Evolutionary conservation across 768 basidiomycete species (phyloP).

Genomic region (Trametes maxima): DNA sequence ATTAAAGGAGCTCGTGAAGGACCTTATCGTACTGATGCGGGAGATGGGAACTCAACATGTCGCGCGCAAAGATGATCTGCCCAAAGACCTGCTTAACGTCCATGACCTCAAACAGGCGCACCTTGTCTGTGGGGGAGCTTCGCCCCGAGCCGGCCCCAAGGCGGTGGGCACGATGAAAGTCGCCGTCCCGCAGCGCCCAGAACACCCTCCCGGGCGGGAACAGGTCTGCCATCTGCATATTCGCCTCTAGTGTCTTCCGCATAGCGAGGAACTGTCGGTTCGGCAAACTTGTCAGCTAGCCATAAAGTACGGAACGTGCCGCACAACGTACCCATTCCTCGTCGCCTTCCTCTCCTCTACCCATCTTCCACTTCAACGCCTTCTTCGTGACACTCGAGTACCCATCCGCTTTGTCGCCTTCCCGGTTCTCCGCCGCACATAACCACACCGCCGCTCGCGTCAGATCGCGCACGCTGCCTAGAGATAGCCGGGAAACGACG

Average conservation of each 20-base stretch:
- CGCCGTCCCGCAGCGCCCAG: slow-evolving; percentile 77
- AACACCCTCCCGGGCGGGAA: slow-evolving; percentile 79
- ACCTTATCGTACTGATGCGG: slow-evolving; percentile 81
- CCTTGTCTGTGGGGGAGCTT: slow-evolving; percentile 44
- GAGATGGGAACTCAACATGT: slow-evolving; percentile 83
- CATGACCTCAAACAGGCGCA: slow-evolving; percentile 76
- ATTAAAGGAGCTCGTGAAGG: slow-evolving; percentile 58
- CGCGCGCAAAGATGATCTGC: slow-evolving; percentile 78
- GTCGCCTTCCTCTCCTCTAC: slow-evolving; percentile 57
- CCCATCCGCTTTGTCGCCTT: slow-evolving; percentile 40
- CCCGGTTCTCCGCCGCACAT: slow-evolving; percentile 63
- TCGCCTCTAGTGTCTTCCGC: slow-evolving; percentile 83
- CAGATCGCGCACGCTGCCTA: slow-evolving; percentile 77
- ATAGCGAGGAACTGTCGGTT: slow-evolving; percentile 67
- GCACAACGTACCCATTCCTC: slow-evolving; percentile 49
- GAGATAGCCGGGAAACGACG: slow-evolving; percentile 73
- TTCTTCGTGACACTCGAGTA: slow-evolving; percentile 44
- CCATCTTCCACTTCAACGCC: slow-evolving; percentile 66
- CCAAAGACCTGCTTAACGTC: slow-evolving; percentile 78
- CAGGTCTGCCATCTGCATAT: slow-evolving; percentile 71
- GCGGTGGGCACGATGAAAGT: slow-evolving; percentile 63
- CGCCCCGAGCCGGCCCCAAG: slow-evolving; percentile 11
- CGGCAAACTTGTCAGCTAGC: neutral
- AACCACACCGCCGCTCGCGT: slow-evolving; percentile 76
- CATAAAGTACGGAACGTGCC: neutral